Evolutionary conservation across 495 filamentous ascomycete species (phyloP).

Genomic region (Talaromyces proteolyticus): DNA sequence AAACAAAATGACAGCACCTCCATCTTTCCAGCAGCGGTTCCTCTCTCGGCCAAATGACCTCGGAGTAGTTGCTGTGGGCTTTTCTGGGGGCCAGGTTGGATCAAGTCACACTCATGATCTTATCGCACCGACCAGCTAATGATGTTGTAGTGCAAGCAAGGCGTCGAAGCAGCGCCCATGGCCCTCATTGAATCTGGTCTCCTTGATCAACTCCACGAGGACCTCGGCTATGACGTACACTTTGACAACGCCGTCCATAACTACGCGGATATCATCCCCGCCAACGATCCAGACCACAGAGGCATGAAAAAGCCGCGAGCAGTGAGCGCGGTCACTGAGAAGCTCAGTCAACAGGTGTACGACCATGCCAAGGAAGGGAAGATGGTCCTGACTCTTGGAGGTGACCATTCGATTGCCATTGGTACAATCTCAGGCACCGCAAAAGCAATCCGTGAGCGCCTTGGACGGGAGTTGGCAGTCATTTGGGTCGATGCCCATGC

Average conservation of each 20-base stretch:
- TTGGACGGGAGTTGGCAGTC: slow-evolving; percentile 78
- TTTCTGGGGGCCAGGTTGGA: slow-evolving; percentile 91
- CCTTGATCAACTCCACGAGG: slow-evolving; percentile 72
- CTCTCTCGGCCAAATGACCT: slow-evolving; percentile 71
- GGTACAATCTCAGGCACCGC: slow-evolving; percentile 82
- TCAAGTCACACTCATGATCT: neutral
- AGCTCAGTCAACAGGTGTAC: slow-evolving; percentile 81
- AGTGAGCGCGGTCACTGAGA: slow-evolving; percentile 80
- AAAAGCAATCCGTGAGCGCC: slow-evolving; percentile 75
- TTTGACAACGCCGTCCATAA: slow-evolving; percentile 79
- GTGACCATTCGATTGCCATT: slow-evolving; percentile 95
- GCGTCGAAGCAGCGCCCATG: slow-evolving; percentile 87
- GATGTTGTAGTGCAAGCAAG: slow-evolving; percentile 66
- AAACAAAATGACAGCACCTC: slow-evolving; percentile 56
- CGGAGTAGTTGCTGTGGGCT: slow-evolving; percentile 91
- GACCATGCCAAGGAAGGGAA: slow-evolving; percentile 77
- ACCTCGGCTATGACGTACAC: slow-evolving; percentile 82
- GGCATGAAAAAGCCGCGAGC: slow-evolving; percentile 90
- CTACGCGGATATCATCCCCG: slow-evolving; percentile 72
- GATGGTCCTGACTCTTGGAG: slow-evolving; percentile 87
- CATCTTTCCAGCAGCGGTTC: slow-evolving; percentile 75
- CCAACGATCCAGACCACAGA: slow-evolving; percentile 61
- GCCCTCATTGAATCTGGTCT: slow-evolving; percentile 88
- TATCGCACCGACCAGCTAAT: neutral
- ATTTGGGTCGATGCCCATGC: slow-evolving; percentile 99